Evolutionary conservation across 768 basidiomycete species (phyloP).

Genomic region (Rhizopogon salebrosus): DNA sequence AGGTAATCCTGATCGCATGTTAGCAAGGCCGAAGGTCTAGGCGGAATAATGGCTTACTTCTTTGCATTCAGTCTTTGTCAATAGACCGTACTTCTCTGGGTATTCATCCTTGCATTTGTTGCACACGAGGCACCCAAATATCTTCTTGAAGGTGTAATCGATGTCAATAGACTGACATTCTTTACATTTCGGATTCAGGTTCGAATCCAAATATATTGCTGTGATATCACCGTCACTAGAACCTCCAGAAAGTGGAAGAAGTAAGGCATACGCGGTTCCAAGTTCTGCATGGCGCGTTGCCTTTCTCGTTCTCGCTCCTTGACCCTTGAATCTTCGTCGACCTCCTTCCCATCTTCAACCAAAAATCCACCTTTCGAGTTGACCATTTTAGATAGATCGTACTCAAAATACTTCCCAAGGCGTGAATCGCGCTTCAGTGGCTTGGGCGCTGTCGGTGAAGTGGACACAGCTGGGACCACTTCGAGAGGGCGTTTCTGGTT

Average conservation of each 20-base stretch:
- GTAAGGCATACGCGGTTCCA: slow-evolving; percentile 62
- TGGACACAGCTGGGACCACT: slow-evolving; percentile 50
- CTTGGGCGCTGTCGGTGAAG: slow-evolving; percentile 53
- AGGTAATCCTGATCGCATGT: slow-evolving; percentile 71
- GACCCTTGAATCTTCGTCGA: slow-evolving; percentile 66
- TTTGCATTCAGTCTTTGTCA: slow-evolving; percentile 99
- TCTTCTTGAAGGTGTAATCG: slow-evolving; percentile 74
- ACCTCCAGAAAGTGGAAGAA: not conserved
- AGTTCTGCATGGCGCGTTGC: slow-evolving; percentile 66
- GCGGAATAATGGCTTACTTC: slow-evolving; percentile 46
- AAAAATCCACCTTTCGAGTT: slow-evolving; percentile 96
- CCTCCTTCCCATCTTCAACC: slow-evolving; percentile 81
- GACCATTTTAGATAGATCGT: slow-evolving; percentile 94
- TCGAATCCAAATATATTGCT: slow-evolving; percentile 78
- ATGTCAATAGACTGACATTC: slow-evolving; percentile 90
- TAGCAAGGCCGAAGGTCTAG: not conserved
- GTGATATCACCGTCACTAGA: slow-evolving; percentile 2
- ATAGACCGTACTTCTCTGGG: slow-evolving; percentile 88
- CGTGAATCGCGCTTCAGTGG: slow-evolving; percentile 67
- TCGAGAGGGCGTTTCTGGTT: slow-evolving; percentile 73
- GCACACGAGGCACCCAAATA: slow-evolving; percentile 85
- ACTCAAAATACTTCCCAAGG: slow-evolving; percentile 91
- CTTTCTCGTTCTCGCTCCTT: slow-evolving; percentile 82
- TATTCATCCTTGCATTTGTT: slow-evolving; percentile 84
- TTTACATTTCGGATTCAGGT: slow-evolving; percentile 74